Conservation (phyloP, 495 filamentous ascomycete species). For the Alectoria sarmentosa region DNA sequence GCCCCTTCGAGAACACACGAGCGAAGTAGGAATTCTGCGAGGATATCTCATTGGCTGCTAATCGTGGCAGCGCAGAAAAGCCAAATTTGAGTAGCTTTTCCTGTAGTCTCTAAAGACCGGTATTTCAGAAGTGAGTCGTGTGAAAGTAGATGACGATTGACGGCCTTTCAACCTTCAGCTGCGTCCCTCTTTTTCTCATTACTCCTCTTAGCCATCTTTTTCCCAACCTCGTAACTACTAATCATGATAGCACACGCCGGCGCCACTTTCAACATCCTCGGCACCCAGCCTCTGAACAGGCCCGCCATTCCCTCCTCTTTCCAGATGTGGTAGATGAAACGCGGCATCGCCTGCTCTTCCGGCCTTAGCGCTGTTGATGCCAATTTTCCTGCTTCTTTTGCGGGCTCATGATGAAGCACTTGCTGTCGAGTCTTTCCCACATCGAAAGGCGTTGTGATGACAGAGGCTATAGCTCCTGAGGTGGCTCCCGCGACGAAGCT, state of each 20-base stretch:
- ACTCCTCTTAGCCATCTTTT: constrained; percentile 71
- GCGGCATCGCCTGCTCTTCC: constrained; percentile 66
- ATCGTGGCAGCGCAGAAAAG: background rate
- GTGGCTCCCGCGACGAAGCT: constrained; percentile 79
- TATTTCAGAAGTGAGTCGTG: background rate
- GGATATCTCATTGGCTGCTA: background rate
- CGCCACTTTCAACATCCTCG: constrained; percentile 87
- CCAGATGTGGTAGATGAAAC: constrained; percentile 83
- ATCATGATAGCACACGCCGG: constrained; percentile 99
- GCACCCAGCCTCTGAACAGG: constrained; percentile 84
- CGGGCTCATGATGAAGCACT: constrained; percentile 51
- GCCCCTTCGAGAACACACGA: background rate
- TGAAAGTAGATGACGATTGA: background rate
- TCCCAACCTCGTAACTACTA: constrained; percentile 91
- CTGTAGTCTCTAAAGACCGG: background rate
- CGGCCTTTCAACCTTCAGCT: constrained; percentile 3
- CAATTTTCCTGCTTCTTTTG: constrained; percentile 14
- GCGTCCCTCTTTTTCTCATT: constrained; percentile 52
- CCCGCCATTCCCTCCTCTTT: constrained; percentile 71
- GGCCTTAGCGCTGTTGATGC: constrained; percentile 42
- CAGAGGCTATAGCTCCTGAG: constrained; percentile 76
- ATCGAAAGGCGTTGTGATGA: constrained; percentile 94
- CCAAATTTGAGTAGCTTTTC: background rate
- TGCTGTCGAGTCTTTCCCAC: constrained; percentile 95
- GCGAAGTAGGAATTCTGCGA: background rate